Base-by-base conservation (phyloP, 257 asterid species). In the Plantago major region DNA sequence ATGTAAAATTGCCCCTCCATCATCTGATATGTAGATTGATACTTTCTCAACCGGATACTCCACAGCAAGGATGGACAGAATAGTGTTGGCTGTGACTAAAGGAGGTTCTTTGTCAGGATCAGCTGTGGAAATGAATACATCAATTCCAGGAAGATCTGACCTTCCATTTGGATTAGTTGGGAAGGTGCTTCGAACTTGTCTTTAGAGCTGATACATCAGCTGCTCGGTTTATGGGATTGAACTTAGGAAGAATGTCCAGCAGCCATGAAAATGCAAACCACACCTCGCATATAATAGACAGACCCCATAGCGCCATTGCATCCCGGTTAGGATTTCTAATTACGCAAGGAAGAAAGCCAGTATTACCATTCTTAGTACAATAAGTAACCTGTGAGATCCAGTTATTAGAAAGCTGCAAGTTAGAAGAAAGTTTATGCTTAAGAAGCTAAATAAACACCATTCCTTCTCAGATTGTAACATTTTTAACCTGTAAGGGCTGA, bases 91-190 rank as follows among this genome's bases (percentile, higher is more conserved):
- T 1, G 99, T 92, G 68, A 86, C 88, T 5, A 92, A 76, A 26
- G 99, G 99, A 61, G 99, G 99, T 42, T 92, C 99, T 54, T 92
- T 92, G 2, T 92, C 99, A 2, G 99, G 91, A 70, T 92, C 99
- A 51, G 97, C 97, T 0, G 99, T 92, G 1, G 99, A 86, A 56
- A 92, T 86, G 79, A 92, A 92, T 1, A 92, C 80, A 54, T 92
- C 99, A 0, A 92, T 60, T 2, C 97, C 97, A 0, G 99, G 99
- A 63, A 92, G 95, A 74, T 92, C 99, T 3, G 99, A 92, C 4
- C 96, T 83, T 22, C 96, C 97, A 0, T 64, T 75, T 0, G 99
- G 99, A 47, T 92, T 92, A 1, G 79, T 8, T 0, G 86, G 84
- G 85, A 66, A 0, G 82, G 69, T 0, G 73, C 42, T 55, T 92